Evolutionary conservation across 2,329 filamentous ascomycete genomes (phyloP).

Genomic region (Arachnopeziza araneosa): DNA sequence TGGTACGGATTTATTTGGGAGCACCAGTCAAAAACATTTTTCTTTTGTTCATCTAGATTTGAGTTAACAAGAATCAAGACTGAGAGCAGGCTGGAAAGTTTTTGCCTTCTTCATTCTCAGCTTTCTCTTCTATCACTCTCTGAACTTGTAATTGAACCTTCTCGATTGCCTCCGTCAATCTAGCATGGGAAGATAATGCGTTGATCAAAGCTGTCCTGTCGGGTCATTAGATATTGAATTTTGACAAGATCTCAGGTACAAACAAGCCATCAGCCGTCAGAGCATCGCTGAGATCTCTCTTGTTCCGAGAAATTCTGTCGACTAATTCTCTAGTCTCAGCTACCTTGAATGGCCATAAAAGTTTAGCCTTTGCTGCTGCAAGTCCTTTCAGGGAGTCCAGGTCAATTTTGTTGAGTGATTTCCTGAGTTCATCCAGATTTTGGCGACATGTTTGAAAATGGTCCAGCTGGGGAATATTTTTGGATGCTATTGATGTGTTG

Average conservation of each 20-base stretch:
- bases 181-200: constrained; percentile 4
- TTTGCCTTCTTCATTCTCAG: constrained; percentile 9
- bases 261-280: constrained; percentile 9
- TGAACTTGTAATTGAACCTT: constrained; percentile 6
- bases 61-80: not conserved
- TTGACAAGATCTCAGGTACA: not conserved
- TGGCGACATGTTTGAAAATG: constrained; percentile 11
- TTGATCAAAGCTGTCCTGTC: constrained; percentile 6
- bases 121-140: constrained; percentile 6
- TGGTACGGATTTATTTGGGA: constrained; percentile 7
- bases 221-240: not conserved
- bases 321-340: constrained; percentile 8
- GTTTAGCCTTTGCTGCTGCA: not conserved
- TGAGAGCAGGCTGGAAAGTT: not conserved
- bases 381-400: constrained; percentile 1
- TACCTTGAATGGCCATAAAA: constrained; percentile 10
- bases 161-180: constrained; percentile 2
- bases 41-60: constrained; percentile 2
- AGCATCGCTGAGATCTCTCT: constrained; percentile 6
- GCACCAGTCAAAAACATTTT: constrained; percentile 8
- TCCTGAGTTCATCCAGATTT: constrained; percentile 9
- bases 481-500: not conserved
- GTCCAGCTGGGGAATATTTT: constrained; percentile 3
- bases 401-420: constrained; percentile 8
- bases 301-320: constrained; percentile 9